Evolutionary conservation across 2,329 filamentous ascomycete genomes (phyloP).

Genomic region (Pestalotiopsis sp.): DNA sequence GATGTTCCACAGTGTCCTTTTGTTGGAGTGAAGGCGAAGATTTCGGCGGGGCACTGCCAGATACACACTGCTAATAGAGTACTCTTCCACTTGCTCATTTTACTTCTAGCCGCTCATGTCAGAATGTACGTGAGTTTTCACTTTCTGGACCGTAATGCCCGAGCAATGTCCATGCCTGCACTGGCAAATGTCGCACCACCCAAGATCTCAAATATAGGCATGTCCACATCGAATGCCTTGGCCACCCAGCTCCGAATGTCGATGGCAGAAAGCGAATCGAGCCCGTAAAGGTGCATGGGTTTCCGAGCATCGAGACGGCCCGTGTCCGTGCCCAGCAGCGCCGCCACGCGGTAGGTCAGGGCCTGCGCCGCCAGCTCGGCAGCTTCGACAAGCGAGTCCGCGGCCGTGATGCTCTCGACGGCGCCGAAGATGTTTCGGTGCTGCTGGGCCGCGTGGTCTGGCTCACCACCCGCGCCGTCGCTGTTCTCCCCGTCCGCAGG

Average conservation of each 20-base stretch:
- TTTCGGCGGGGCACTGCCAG: too few species aligned
- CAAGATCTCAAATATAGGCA: constrained; percentile 30
- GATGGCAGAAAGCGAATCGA: constrained; percentile 16
- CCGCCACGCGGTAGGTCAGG: constrained; percentile 27
- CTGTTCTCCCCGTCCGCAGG: not conserved
- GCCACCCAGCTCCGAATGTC: constrained; percentile 19
- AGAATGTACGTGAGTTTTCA: too few species aligned
- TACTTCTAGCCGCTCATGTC: too few species aligned
- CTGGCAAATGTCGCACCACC: not conserved
- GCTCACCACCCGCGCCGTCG: not conserved
- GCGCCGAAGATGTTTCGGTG: too few species aligned
- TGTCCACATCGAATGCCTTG: constrained; percentile 26
- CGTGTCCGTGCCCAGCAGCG: constrained; percentile 25
- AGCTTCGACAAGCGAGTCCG: constrained; percentile 24
- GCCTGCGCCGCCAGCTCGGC: constrained; percentile 21
- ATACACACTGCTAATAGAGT: too few species aligned
- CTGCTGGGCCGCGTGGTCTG: not conserved
- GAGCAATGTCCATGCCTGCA: not conserved
- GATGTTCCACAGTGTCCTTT: too few species aligned
- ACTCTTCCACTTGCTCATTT: too few species aligned
- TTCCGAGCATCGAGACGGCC: constrained; percentile 22
- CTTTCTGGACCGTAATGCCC: too few species aligned
- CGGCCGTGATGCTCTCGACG: constrained; percentile 1
- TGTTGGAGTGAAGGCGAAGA: too few species aligned
- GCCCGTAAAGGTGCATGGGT: constrained; percentile 25